These are phyloP conservation scores for Neurospora africana DNA, from an alignment of 495 filamentous ascomycete genomes.

Conservation along the genomic window DNA sequence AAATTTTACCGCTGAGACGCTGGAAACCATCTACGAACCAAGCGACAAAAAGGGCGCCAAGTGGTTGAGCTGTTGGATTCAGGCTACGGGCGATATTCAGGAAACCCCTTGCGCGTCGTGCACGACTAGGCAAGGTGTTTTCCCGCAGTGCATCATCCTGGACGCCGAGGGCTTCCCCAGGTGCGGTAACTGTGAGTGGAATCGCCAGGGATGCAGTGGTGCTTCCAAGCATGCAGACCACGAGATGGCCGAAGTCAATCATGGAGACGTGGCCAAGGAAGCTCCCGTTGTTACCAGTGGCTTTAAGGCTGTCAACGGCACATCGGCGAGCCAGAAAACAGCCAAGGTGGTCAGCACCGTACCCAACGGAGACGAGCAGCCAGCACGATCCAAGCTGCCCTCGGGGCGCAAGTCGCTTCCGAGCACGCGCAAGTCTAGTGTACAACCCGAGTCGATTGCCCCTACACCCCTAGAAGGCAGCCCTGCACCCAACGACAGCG, in stretches of 20 bases:
- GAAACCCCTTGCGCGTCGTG: conserved; percentile 15
- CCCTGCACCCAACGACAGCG: conserved; percentile 8
- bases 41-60: conserved; percentile 19
- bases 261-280: neutral
- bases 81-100: conserved; percentile 20
- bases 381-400: neutral
- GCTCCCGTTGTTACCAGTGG: conserved; percentile 1
- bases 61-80: conserved; percentile 22
- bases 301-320: conserved; percentile 19
- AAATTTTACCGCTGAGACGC: conserved; percentile 13
- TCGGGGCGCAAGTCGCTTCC: conserved; percentile 17
- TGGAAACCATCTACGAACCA: conserved; percentile 15
- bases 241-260: neutral
- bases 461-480: conserved; percentile 8
- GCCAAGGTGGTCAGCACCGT: neutral
- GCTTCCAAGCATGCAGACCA: neutral
- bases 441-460: neutral
- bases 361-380: neutral
- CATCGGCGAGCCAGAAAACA: neutral
- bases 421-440: conserved; percentile 3
- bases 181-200: conserved; percentile 29
- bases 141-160: conserved; percentile 16
- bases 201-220: conserved; percentile 16
- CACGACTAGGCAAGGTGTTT: conserved; percentile 11
- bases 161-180: conserved; percentile 13